Percentiles rank a stretch among this genome's conserved stretches.
These are phyloP conservation scores for Panaeolus cyanescens DNA, from an alignment of 768 basidiomycete species.

Conservation along the genomic window DNA sequence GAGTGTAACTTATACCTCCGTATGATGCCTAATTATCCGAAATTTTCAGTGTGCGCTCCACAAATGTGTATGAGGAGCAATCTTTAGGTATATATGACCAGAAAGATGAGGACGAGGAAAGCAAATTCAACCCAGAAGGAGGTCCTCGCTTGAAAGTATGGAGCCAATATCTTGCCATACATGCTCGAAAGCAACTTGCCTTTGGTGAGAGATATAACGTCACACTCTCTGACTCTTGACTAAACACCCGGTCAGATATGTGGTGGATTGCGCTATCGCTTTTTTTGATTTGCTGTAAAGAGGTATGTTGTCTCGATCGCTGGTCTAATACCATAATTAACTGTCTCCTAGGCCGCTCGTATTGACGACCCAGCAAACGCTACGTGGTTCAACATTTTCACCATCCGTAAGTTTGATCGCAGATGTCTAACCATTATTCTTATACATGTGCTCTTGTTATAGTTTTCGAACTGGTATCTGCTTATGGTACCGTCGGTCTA, in stretches of 20 bases:
- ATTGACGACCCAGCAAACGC: slow-evolving; percentile 53
- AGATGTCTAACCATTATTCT: neutral
- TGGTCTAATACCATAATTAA: neutral
- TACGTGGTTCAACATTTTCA: slow-evolving; percentile 85
- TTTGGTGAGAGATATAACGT: slow-evolving; percentile 68
- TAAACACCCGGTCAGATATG: slow-evolving; percentile 62
- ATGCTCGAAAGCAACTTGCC: slow-evolving; percentile 85
- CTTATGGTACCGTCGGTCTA: slow-evolving; percentile 88
- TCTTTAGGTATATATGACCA: slow-evolving; percentile 79
- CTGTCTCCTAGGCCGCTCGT: slow-evolving; percentile 1
- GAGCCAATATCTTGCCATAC: slow-evolving; percentile 79
- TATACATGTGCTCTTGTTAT: neutral
- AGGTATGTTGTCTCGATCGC: slow-evolving; percentile 48
- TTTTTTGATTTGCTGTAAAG: slow-evolving; percentile 91
- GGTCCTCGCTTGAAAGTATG: slow-evolving; percentile 59
- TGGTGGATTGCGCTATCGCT: slow-evolving; percentile 92
- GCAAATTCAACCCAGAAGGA: slow-evolving; percentile 42
- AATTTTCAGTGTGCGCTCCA: slow-evolving; percentile 78
- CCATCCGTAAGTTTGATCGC: slow-evolving; percentile 53
- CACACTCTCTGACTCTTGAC: no score
- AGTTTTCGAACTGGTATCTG: slow-evolving; percentile 89
- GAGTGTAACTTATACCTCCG: slow-evolving; percentile 27
- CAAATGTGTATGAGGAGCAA: slow-evolving; percentile 92
- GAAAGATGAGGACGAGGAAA: slow-evolving; percentile 49
- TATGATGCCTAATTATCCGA: neutral